A percentile compares a stretch with the other conserved stretches of the same genome.
Conservation (phyloP, 306 rosid genomes). For the Vachellia pachyceras region DNA sequence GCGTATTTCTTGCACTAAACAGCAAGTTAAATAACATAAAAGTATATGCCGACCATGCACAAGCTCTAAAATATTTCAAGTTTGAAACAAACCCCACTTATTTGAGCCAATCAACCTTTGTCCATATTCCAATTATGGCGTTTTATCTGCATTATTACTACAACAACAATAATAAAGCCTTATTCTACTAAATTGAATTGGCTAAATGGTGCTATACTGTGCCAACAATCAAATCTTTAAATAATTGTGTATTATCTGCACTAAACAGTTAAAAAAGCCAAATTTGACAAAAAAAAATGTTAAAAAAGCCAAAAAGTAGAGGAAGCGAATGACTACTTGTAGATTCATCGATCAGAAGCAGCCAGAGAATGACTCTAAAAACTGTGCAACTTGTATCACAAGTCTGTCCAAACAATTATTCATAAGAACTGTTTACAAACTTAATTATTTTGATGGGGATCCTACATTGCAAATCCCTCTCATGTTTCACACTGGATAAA, state of each 20-base stretch:
- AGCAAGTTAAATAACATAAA: background rate
- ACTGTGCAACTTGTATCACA: constrained; percentile 35
- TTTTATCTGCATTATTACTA: too few relatives aligned
- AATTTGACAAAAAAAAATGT: too few relatives aligned
- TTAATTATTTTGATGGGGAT: constrained; percentile 61
- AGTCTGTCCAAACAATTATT: constrained; percentile 37
- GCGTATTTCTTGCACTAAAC: background rate
- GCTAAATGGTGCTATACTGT: too few relatives aligned
- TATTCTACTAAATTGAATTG: too few relatives aligned
- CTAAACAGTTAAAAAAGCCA: background rate
- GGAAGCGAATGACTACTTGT: background rate
- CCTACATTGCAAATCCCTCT: constrained; percentile 55
- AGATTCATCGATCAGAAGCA: background rate
- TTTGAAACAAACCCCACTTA: background rate
- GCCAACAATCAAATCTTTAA: too few relatives aligned
- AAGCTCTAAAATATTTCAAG: background rate
- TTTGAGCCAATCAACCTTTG: constrained; percentile 10
- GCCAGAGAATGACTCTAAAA: constrained; percentile 18
- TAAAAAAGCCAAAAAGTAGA: constrained; percentile 12
- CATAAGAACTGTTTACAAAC: constrained; percentile 47
- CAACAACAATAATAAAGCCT: too few relatives aligned
- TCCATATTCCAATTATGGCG: constrained; percentile 3
- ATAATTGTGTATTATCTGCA: background rate
- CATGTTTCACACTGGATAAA: constrained; percentile 58
- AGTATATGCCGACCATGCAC: background rate